phyloP scores from a whole-genome alignment of 2,329 filamentous ascomycete species.

The Scedosporium dehoogii region DNA sequence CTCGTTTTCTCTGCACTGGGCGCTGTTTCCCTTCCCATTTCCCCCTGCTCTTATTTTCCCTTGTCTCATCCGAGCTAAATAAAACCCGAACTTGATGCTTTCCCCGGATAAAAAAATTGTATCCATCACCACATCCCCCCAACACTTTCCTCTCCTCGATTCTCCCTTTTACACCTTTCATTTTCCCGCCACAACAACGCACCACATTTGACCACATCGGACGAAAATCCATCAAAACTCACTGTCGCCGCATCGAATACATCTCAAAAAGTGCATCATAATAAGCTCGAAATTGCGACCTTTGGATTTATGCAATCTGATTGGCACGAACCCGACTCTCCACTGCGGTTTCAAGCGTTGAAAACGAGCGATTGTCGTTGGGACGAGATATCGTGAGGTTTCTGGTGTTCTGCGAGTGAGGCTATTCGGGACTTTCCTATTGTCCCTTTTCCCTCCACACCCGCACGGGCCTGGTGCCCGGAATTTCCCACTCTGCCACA shows the following conservation, averaged over 20 bases:
- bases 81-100: conserved; percentile 7
- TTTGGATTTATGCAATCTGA: conserved; percentile 13
- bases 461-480: conserved; percentile 11
- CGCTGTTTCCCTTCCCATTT: conserved; percentile 2
- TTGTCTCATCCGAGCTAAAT: conserved; percentile 8
- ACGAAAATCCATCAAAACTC: conserved; percentile 29
- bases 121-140: conserved; percentile 2
- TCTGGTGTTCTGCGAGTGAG: conserved; percentile 21
- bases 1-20: neutral
- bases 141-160: neutral
- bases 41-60: conserved; percentile 3
- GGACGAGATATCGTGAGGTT: neutral
- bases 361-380: neutral
- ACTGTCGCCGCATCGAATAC: conserved; percentile 21
- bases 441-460: conserved; percentile 9
- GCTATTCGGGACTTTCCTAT: conserved; percentile 26
- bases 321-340: conserved; percentile 13
- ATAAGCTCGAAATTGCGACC: conserved; percentile 13
- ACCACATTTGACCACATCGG: conserved; percentile 18
- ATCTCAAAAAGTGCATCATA: conserved; percentile 27
- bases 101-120: conserved; percentile 4
- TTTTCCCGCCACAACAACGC: conserved; percentile 14
- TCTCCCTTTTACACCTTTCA: neutral
- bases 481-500: conserved; percentile 9
- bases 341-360: conserved; percentile 13